Percentiles rank a stretch among this genome's conserved stretches.
These are phyloP conservation scores for Dorcoceras hygrometricum DNA, from an alignment of 257 asterid species.

Conservation along the genomic window DNA sequence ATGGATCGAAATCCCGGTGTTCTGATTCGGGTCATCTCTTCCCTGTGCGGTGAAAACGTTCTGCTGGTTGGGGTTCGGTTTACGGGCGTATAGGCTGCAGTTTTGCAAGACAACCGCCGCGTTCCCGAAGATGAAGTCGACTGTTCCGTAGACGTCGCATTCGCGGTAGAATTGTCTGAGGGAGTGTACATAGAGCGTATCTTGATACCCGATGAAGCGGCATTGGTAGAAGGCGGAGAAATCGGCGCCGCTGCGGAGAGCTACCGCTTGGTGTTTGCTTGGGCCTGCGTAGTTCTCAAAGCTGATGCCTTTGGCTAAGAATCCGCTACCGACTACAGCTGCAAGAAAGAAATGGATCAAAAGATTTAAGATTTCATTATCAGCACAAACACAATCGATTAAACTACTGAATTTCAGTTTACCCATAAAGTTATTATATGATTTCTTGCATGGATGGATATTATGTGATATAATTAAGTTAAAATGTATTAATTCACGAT, in stretches of 20 bases:
- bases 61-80: conserved; percentile 34
- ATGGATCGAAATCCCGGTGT: conserved; percentile 54
- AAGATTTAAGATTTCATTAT: too few species aligned
- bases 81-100: conserved; percentile 50
- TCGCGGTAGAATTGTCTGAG: conserved; percentile 52
- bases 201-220: conserved; percentile 56
- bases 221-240: conserved; percentile 45
- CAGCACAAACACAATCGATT: too few species aligned
- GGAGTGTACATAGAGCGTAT: conserved; percentile 57
- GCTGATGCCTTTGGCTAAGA: conserved; percentile 49
- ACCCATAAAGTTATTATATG: too few species aligned
- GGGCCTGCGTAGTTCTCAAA: conserved; percentile 61
- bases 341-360: conserved; percentile 23
- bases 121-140: conserved; percentile 62
- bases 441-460: background rate
- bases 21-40: conserved; percentile 60
- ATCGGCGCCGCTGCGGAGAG: conserved; percentile 48
- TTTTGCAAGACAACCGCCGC: conserved; percentile 58
- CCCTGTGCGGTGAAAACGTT: conserved; percentile 61
- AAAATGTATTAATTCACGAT: too few species aligned
- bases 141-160: conserved; percentile 53
- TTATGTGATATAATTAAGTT: too few species aligned
- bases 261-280: conserved; percentile 60
- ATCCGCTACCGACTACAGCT: conserved; percentile 51
- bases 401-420: background rate